Base-by-base conservation (phyloP, 2,329 filamentous ascomycete species). In the Diaporthe citriasiana region DNA sequence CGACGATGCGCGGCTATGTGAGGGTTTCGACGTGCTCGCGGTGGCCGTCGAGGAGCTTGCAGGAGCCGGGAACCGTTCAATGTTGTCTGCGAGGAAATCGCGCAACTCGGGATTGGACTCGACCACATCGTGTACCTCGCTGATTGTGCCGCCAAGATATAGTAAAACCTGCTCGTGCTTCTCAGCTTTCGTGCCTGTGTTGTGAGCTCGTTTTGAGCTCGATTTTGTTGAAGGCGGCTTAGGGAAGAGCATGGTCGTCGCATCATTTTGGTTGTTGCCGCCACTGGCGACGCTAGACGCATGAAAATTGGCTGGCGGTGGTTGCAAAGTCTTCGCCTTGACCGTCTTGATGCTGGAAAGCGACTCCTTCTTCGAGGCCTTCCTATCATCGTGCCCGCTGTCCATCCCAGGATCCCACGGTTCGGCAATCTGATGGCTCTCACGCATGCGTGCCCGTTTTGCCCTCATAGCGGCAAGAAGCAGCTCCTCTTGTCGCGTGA, bases 401-500 rank as follows among this genome's bases (percentile, higher is more conserved):
- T 25, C 57, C 10, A 50, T 33, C 40, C 40, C 68, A 53, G 63
- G 19, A 12, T 71, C 60, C 1, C 35, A 25, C 35, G 56, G 2
- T 9, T 56, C 74, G 19, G 40, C 63, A 27, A 22, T n/a, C 57
- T 71, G 70, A 25, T 53, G 45, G 4, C 83, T 85, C 75, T 89
- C 85, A 2, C 87, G 86, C 86, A 89, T 89, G n/a, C 83, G 82
- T 4, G 88, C 86, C n/a, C 88, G 84, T 82, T 89, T 90, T 77
- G 87, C 85, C 12, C 89, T 85, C 55, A 91, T 83, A 3, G 89
- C 89, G 2, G 89, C 86, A 5, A 91, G 82, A 0, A 91, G 83
- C 84, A 90, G 87, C 79, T 91, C 88, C 75, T 91, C 89, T 75
- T 90, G 88, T 5, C 83, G 85, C 0, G 89, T 90, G 25, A 91